Evolutionary conservation across 352 stramenopile genomes (phyloP).

Genomic region (Phytophthora pinifolia): DNA sequence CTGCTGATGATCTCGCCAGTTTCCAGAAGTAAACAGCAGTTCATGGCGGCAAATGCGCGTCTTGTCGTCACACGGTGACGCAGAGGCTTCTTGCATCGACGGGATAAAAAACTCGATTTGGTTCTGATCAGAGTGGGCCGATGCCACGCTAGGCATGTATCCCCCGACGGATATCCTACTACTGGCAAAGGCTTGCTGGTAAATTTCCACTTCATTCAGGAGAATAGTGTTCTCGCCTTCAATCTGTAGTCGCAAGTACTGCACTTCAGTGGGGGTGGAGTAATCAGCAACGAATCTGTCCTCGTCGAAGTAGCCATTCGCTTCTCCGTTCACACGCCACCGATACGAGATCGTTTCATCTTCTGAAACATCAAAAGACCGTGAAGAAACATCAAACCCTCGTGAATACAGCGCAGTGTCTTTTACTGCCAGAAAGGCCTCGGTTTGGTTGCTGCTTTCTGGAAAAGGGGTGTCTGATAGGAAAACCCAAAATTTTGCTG

Average conservation of each 20-base stretch:
- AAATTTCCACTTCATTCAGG: constrained; percentile 67
- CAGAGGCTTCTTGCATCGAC: constrained; percentile 20
- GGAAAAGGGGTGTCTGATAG: constrained; percentile 40
- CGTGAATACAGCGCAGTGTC: constrained; percentile 22
- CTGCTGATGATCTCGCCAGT: constrained; percentile 42
- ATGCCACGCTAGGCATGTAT: constrained; percentile 51
- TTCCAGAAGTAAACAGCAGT: constrained; percentile 55
- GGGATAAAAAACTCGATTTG: constrained; percentile 42
- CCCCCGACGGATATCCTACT: constrained; percentile 47
- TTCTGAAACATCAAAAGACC: constrained; percentile 47
- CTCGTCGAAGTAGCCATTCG: constrained; percentile 30
- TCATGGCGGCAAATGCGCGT: constrained; percentile 57
- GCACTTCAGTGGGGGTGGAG: constrained; percentile 33
- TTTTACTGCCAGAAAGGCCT: constrained; percentile 36
- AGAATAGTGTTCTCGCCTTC: constrained; percentile 57
- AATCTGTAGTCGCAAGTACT: constrained; percentile 54
- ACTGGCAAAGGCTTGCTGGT: constrained; percentile 59
- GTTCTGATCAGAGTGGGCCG: constrained; percentile 34
- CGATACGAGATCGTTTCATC: constrained; percentile 42
- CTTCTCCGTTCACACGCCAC: constrained; percentile 63
- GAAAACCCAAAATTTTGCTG: constrained; percentile 48
- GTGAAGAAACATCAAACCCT: constrained; percentile 40
- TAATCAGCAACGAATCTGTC: constrained; percentile 45
- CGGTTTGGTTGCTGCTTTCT: constrained; percentile 32
- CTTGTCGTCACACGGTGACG: constrained; percentile 31